These are phyloP conservation scores for Aureobasidium sp. DNA, from an alignment of 2,329 filamentous ascomycete genomes.

Conservation along the genomic window DNA sequence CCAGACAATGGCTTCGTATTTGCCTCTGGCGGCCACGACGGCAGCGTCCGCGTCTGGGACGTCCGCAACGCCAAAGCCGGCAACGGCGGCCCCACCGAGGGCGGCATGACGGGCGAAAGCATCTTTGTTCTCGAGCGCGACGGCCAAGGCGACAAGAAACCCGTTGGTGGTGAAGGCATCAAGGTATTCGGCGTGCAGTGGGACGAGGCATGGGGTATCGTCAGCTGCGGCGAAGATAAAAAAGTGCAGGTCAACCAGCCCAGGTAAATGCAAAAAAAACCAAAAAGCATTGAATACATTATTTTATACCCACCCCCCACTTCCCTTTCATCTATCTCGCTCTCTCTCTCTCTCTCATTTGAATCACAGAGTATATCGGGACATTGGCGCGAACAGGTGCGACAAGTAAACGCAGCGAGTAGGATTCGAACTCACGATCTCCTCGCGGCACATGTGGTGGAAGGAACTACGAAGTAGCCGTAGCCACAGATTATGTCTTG, in stretches of 20 bases:
- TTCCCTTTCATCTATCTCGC: too few relatives aligned
- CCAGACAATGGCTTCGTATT: conserved; percentile 63
- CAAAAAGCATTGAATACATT: not conserved
- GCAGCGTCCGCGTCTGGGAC: conserved; percentile 91
- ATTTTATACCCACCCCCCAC: not conserved
- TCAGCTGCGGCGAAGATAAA: conserved; percentile 89
- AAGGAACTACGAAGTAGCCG: not conserved
- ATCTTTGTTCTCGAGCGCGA: conserved; percentile 71
- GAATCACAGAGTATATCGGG: not conserved
- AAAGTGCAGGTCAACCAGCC: conserved; percentile 77
- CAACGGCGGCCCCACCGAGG: conserved; percentile 38
- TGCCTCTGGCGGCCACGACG: conserved; percentile 83
- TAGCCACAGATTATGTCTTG: not conserved
- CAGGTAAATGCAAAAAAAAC: not conserved
- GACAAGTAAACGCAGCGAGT: not conserved
- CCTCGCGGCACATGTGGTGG: not conserved
- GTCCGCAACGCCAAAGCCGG: conserved; percentile 43
- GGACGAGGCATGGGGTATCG: conserved; percentile 79
- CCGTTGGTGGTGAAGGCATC: conserved; percentile 63
- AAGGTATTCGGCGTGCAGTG: conserved; percentile 88
- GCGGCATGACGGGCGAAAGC: conserved; percentile 53
- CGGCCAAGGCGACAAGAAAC: conserved; percentile 52
- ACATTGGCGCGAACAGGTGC: too few relatives aligned
- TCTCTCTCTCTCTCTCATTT: not conserved
- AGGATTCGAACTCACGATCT: not conserved